Conservation (phyloP, 1,284 basidiomycete species). For the Heterobasidion occidentale region DNA sequence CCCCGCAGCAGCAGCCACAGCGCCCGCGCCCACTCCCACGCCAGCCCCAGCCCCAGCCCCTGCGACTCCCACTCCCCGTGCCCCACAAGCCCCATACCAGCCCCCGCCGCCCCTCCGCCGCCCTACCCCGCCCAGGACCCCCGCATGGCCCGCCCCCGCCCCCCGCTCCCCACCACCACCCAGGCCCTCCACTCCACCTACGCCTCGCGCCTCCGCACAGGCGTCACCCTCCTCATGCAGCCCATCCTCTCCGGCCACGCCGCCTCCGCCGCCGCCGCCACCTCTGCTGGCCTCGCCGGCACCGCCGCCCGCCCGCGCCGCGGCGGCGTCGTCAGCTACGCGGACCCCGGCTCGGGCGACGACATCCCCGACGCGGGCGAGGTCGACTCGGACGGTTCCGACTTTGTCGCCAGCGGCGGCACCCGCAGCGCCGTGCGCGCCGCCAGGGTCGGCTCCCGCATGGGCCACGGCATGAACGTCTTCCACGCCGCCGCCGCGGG, state of each 20-base stretch:
- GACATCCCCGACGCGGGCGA: conserved; percentile 74
- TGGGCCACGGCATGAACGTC: conserved; percentile 26
- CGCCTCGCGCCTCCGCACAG: conserved; percentile 87
- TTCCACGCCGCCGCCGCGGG: conserved; percentile 23
- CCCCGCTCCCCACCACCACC: conserved; percentile 45
- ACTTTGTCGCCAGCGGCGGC: conserved; percentile 46
- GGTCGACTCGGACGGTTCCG: conserved; percentile 70
- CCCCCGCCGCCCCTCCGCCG: conserved; percentile 14
- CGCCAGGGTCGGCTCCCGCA: conserved; percentile 26
- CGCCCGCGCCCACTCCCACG: neutral
- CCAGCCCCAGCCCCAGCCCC: neutral
- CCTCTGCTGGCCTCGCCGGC: conserved; percentile 23
- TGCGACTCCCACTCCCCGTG: neutral
- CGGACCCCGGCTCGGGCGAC: conserved; percentile 79
- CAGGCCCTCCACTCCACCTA: conserved; percentile 86
- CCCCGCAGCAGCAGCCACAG: neutral
- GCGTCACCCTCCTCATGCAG: conserved; percentile 85
- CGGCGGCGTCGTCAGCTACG: conserved; percentile 76
- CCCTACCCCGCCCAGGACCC: conserved; percentile 13
- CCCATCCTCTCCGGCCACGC: conserved; percentile 50
- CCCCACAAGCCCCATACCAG: neutral
- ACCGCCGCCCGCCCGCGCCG: conserved; percentile 44
- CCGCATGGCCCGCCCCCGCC: conserved; percentile 31
- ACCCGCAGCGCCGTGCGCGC: conserved; percentile 34
- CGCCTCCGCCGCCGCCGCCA: conserved; percentile 21